These are phyloP conservation scores for Yarrowia yakushimensis DNA, from an alignment of 805 yeast genomes.

Conservation along the genomic window DNA sequence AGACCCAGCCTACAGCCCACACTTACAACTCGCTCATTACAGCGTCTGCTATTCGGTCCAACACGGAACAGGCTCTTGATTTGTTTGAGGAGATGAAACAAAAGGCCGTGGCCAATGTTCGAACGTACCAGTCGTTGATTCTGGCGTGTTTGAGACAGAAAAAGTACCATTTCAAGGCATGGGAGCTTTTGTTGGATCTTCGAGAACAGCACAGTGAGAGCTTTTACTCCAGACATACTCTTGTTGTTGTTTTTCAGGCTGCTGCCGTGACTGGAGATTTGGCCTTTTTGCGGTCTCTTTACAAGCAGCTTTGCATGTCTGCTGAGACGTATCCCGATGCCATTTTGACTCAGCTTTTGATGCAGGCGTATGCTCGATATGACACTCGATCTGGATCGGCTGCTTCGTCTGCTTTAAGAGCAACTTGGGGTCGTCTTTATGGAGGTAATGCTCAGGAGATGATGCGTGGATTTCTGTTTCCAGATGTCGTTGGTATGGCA, in stretches of 20 bases:
- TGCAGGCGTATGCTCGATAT: conserved; percentile 17
- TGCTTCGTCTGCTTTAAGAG: neutral
- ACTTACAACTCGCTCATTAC: conserved; percentile 22
- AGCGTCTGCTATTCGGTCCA: conserved; percentile 3
- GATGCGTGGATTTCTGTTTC: conserved; percentile 9
- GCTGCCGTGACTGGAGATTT: conserved; percentile 19
- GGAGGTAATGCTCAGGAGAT: conserved; percentile 8
- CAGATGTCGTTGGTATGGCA: neutral
- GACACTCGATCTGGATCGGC: neutral
- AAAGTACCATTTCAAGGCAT: conserved; percentile 16
- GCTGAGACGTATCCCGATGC: conserved; percentile 10
- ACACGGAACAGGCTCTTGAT: conserved; percentile 5
- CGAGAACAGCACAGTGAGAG: conserved; percentile 15
- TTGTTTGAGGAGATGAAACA: conserved; percentile 14
- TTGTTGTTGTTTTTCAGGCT: conserved; percentile 20
- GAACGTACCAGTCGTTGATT: conserved; percentile 14
- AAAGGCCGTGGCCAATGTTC: neutral
- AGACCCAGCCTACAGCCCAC: conserved; percentile 20
- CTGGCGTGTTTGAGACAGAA: conserved; percentile 3
- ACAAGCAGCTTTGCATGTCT: conserved; percentile 14
- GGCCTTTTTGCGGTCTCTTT: neutral
- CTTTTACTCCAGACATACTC: conserved; percentile 5
- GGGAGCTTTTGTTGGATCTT: conserved; percentile 16
- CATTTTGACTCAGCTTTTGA: conserved; percentile 14
- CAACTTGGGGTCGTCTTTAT: conserved; percentile 10